Base-by-base conservation (phyloP, 768 basidiomycete species). In the Amanita muscaria region DNA sequence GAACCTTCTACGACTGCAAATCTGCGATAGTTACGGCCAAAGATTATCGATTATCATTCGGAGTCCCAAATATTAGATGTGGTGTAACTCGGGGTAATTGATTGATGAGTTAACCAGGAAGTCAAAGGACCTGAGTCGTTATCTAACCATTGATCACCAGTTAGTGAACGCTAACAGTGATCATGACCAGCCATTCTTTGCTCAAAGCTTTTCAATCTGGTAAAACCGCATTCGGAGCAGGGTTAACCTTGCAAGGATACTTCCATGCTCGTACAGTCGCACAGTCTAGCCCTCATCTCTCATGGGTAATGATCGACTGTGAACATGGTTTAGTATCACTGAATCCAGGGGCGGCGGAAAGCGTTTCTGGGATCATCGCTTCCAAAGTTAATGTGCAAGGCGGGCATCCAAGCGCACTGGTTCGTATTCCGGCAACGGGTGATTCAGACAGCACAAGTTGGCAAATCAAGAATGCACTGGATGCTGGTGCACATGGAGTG, bases 391-490 rank as follows among this genome's bases (percentile, higher is more conserved):
- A 53, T 23, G 71, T 70, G 1, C 12, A 32, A 14, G 31, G 10
- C 10, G 12, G 3, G 10, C 70, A 68, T 2, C 76, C 77, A 0
- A 81, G 74, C 51, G 64, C 73, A 8, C 51, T 84, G 30, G 74
- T 84, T 4, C 61, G 82, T 21, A 74, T 83, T 38, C 76, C 82
- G 5, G 79, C 79, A 6, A 83, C 81, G 2, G 81, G 79, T 0
- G 55, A 68, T 27, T 73, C 69, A 21, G 62, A 63, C 0, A 72
- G 74, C 49, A 77, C 77, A 2, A 68, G 69, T 44, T 83, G 80
- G 80, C 80, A 83, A 58, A 81, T 84, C 61, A 84, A 84, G 61
- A 68, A 77, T 48, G 80, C 76, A 1, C 68, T 84, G 23, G 82
- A 84, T 53, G 75, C 77, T 0, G 83, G 82, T 4, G 82, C 81